Evolutionary conservation across 495 filamentous ascomycete genomes (phyloP).

Genomic region (Bacidia gigantensis): DNA sequence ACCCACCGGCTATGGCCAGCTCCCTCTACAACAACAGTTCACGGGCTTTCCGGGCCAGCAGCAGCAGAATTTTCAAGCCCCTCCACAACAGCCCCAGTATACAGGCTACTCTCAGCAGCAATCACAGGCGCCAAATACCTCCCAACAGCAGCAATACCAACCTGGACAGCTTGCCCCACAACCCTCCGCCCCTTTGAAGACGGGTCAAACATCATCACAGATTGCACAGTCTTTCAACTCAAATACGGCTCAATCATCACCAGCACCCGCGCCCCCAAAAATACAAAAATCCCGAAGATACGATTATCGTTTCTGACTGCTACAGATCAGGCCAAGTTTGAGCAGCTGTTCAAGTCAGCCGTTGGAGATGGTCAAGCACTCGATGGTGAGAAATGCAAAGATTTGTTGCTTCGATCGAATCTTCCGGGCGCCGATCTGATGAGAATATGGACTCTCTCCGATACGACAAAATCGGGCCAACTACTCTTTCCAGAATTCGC

Average conservation of each 20-base stretch:
- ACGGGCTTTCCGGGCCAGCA: conserved; percentile 37
- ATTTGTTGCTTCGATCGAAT: conserved; percentile 76
- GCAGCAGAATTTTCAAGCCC: conserved; percentile 45
- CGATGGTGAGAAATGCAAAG: conserved; percentile 80
- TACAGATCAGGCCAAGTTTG: conserved; percentile 92
- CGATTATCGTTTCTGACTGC: conserved; percentile 90
- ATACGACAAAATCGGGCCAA: conserved; percentile 93
- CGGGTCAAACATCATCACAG: conserved; percentile 63
- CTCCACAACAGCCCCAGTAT: conserved; percentile 50
- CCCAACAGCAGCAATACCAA: conserved; percentile 24
- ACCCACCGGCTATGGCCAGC: conserved; percentile 32
- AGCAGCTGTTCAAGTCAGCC: conserved; percentile 94
- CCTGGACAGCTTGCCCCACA: conserved; percentile 32
- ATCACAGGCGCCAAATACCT: not conserved
- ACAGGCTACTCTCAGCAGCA: conserved; percentile 39
- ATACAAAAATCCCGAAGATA: conserved; percentile 80
- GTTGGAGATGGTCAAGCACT: conserved; percentile 77
- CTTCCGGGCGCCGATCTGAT: conserved; percentile 68
- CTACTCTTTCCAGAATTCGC: conserved; percentile 97
- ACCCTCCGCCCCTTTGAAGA: conserved; percentile 41
- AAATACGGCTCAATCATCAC: conserved; percentile 37
- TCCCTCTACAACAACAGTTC: conserved; percentile 32
- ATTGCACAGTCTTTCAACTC: conserved; percentile 75
- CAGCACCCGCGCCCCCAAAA: conserved; percentile 33
- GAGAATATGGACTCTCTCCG: conserved; percentile 88